Base-by-base conservation (phyloP, 768 basidiomycete species). In the Megacollybia marginata region DNA sequence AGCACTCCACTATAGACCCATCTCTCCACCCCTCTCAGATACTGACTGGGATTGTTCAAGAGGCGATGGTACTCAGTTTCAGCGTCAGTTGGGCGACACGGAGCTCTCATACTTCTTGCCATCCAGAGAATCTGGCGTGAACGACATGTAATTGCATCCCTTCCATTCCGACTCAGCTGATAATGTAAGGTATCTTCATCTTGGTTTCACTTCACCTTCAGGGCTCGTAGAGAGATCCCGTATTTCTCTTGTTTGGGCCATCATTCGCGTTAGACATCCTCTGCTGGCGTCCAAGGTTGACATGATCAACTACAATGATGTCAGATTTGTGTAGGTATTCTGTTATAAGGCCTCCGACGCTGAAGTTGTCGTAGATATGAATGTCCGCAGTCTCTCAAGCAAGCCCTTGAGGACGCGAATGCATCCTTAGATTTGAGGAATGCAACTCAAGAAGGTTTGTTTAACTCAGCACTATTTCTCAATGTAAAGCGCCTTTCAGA, bases 61-160 rank as follows among this genome's bases (percentile, higher is more conserved):
- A 13, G 38, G 16, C 35, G 35, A 40, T 40, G 38, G 8, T 13
- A 40, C 38, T 40, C 52, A 42, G 16, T 53, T 66, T 33, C 76
- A 84, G 59, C 76, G 86, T 20, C 70, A 60, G 49, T 67, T 92
- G 45, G 87, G 88, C 5, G 80, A 88, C 50, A 88, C 80, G 19
- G 89, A 92, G 65, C 63, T 76, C 8, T 88, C 86, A 1, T 93
- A 91, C 65, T 92, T 78, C 62, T 72, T 92, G 9, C 89, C 87
- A 2, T 81, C 82, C 3, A 73, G 90, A n/a, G 82, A 81, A 42
- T 78, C 71, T 48, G 87, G 87, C 5, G 89, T 92, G 33, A 93
- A 93, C 57, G 90, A 93, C 62, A 92, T 93, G 90, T 89, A 57
- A 52, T 79, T 61, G 35, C 33, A 15, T 7, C 44, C 38, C 23